Base-by-base conservation (phyloP, 139 green algal genomes). In the Picocystis salinarum region DNA sequence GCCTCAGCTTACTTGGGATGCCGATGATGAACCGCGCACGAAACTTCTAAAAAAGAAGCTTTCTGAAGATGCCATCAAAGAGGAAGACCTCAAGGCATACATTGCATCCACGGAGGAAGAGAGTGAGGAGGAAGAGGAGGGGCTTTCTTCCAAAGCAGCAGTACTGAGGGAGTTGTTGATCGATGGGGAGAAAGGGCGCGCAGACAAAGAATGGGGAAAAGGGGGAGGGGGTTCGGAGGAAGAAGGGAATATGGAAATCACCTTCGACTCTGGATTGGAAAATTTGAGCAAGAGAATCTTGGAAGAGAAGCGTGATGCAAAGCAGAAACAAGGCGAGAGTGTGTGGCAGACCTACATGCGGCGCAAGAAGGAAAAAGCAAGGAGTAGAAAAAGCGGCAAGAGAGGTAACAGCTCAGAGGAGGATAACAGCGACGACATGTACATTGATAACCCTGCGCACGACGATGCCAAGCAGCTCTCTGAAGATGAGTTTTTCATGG, bases 1-100 rank as follows among this genome's bases (percentile, higher is more conserved):
- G 40, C 74, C 83, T 37, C 74, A 80, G 53, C 76, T 95, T 33
- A 82, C 79, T 0, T 95, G 85, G 85, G 85, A 95, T 33, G 77
- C 69, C 6, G 77, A 77, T 20, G 83, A 92, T 34, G 67, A 70
- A 6, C 36, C 46, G 18, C 70, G 85, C 26, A 76, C 74, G 49
- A 62, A 62, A 34, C 60, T 71, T 33, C 5, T 55, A 34, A n/a
- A 20, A 28, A 19, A 26, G 41, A 71, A 61, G 22, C 42, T 90
- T 45, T 84, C 52, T 4, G 74, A 79, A 27, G 80, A 86, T 5
- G 63, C 89, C 40, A 37, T 95, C 12, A 68, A 76, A 29, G 80
- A 93, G 13, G 78, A 80, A 6, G 85, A 94, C 64, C 85, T 94
- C 40, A 30, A 46, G 0, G 79, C 70, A 17, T 91, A 85, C 59